Conservation (phyloP, 2,329 filamentous ascomycete species). For the Colletotrichum liriopes region DNA sequence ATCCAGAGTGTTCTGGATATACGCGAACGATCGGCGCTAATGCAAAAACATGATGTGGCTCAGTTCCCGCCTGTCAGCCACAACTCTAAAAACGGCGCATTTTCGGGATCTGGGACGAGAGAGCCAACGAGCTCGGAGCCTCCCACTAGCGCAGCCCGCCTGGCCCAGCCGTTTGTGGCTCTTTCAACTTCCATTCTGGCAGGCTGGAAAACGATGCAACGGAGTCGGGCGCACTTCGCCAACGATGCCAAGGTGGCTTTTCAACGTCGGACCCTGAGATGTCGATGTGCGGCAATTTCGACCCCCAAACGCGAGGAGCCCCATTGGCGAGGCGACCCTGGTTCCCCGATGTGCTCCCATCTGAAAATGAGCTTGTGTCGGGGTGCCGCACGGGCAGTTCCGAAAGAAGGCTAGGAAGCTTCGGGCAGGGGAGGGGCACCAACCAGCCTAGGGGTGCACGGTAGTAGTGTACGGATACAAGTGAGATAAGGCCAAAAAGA, state of each 20-base stretch:
- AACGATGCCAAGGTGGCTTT: not conserved
- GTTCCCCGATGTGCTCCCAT: slow-evolving; percentile 27
- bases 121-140: not conserved
- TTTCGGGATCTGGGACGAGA: slow-evolving; percentile 25
- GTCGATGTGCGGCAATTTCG: not conserved
- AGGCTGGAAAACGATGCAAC: not conserved
- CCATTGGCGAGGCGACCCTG: slow-evolving; percentile 16
- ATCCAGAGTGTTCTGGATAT: slow-evolving; percentile 34
- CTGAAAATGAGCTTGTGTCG: slow-evolving; percentile 36
- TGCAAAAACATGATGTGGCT: slow-evolving; percentile 39
- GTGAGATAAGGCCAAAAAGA: slow-evolving; percentile 31
- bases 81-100: slow-evolving; percentile 42
- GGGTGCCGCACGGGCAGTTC: slow-evolving; percentile 39
- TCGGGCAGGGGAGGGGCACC: slow-evolving; percentile 22
- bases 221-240: too few species aligned
- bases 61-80: slow-evolving; percentile 39
- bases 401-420: slow-evolving; percentile 30
- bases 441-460: slow-evolving; percentile 4
- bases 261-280: not conserved
- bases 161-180: slow-evolving; percentile 5
- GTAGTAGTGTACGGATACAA: not conserved
- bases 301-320: not conserved
- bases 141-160: slow-evolving; percentile 3
- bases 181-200: too few species aligned
- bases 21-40: slow-evolving; percentile 40